Conservation (phyloP, 768 basidiomycete genomes). For the Inosperma sp. region DNA sequence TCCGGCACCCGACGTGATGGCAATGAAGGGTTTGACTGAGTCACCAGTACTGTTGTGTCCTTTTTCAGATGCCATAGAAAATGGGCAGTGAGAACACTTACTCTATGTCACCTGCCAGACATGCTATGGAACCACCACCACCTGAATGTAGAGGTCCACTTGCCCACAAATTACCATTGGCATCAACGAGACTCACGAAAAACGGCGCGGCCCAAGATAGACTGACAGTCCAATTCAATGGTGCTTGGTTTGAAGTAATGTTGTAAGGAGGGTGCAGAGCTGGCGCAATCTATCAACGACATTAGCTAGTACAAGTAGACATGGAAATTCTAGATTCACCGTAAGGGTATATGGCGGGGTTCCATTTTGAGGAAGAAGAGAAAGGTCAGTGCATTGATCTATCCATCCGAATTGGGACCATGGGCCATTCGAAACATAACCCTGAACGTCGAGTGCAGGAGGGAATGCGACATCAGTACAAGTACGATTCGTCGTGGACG, state of each 20-base stretch:
- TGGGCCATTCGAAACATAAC: conserved; percentile 42
- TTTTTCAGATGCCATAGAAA: too few relatives aligned
- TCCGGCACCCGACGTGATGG: conserved; percentile 37
- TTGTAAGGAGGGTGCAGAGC: conserved; percentile 58
- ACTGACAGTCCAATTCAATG: conserved; percentile 57
- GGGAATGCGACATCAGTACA: conserved; percentile 51
- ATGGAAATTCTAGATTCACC: conserved; percentile 29
- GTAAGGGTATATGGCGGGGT: conserved; percentile 57
- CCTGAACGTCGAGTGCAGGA: conserved; percentile 41
- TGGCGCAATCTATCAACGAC: conserved; percentile 45
- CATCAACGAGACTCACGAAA: conserved; percentile 52
- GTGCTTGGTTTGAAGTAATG: conserved; percentile 39
- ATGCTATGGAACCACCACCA: conserved; percentile 38
- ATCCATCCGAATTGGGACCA: conserved; percentile 59
- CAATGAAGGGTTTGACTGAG: conserved; percentile 21
- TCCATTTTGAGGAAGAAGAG: conserved; percentile 49
- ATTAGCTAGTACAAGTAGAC: neutral
- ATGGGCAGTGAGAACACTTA: too few relatives aligned
- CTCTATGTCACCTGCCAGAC: conserved; percentile 33
- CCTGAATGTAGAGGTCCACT: conserved; percentile 57
- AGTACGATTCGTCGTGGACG: conserved; percentile 35
- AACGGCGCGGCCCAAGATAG: conserved; percentile 51
- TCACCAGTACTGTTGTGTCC: too few relatives aligned
- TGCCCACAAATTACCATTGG: conserved; percentile 48
- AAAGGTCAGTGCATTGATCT: conserved; percentile 58